Base-by-base conservation (phyloP, 441 rosid genomes). In the Croton setiger region DNA sequence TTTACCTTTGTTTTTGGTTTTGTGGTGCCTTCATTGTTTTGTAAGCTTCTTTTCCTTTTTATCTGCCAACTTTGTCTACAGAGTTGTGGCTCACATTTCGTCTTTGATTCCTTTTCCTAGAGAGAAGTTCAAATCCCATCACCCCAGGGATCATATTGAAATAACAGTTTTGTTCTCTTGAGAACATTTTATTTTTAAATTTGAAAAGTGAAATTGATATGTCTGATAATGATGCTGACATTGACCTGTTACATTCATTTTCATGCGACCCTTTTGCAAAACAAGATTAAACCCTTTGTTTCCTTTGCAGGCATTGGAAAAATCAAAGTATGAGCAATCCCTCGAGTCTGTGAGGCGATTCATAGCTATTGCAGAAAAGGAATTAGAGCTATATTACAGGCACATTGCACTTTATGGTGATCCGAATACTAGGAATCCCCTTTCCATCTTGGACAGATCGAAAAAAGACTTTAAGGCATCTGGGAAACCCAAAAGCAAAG, bases 241-340 rank as follows among this genome's bases (percentile, higher is more conserved):
- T 57, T 36, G 20, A 49, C 39, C 13, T 49, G 18, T 27, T 4
- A 57, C 9, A 55, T 64, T 37, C 65, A 39, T 59, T 36, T 44
- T 52, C 52, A 33, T 13, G 58, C 33, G 10, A 41, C 21, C 18
- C 3, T 14, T 2, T 9, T n/a, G 5, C 13, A 39, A 49, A 39
- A 37, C 39, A 20, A 36, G 44, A 4, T 51, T 7, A 23, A 51
- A 43, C 60, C n/a, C 64, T 54, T n/a, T 7, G n/a, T 61, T 72
- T 18, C 48, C 36, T 70, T 78, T 80, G 66, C 80, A 92, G 91
- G 97, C 99, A 18, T 81, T 85, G 63, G 94, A 94, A 75, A 90
- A 75, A 77, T 88, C 93, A 1, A 94, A 90, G 80, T 92, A 87
- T 15, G 96, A 94, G 78, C 98, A 92, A 48, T 94, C 98, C 11